Conservation (phyloP, 805 yeast genomes). For the Pichia phayaonensis region DNA sequence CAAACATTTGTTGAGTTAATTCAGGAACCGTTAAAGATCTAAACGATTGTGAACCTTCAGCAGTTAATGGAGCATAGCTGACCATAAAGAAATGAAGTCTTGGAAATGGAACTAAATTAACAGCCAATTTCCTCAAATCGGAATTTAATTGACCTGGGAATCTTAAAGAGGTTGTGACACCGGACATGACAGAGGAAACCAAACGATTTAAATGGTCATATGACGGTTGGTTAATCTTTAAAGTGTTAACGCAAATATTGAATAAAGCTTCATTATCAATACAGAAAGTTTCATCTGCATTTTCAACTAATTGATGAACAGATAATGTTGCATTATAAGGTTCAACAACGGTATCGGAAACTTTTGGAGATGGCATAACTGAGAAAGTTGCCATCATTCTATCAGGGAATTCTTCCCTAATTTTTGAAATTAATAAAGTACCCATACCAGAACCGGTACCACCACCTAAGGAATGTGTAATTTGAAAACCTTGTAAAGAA, state of each 20-base stretch:
- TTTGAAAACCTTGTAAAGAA: conserved; percentile 91
- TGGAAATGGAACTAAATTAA: conserved; percentile 91
- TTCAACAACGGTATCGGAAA: conserved; percentile 89
- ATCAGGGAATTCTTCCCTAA: conserved; percentile 90
- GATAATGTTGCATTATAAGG: conserved; percentile 92
- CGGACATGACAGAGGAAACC: conserved; percentile 89
- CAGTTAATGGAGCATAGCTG: conserved; percentile 87
- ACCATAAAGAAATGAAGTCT: conserved; percentile 93
- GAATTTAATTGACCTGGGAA: conserved; percentile 94
- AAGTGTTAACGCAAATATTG: conserved; percentile 80
- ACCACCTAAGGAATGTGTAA: conserved; percentile 76
- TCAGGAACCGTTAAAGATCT: conserved; percentile 83
- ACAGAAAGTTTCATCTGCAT: conserved; percentile 90
- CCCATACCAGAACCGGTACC: conserved; percentile 99
- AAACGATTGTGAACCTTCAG: conserved; percentile 74
- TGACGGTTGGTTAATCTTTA: conserved; percentile 72
- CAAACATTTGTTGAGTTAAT: conserved; percentile 89
- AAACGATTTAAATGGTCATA: conserved; percentile 73
- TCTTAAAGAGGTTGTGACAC: conserved; percentile 89
- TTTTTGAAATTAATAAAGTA: conserved; percentile 73
- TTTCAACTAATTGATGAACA: conserved; percentile 84
- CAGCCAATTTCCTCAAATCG: conserved; percentile 88
- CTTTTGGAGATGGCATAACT: conserved; percentile 86
- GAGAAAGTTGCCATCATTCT: conserved; percentile 96
- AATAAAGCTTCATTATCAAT: conserved; percentile 91